Evolutionary conservation across 1,284 basidiomycete species (phyloP), one percentile per base, ranked within the genome.

Genomic region (Lignosus rhinocerotis): DNA sequence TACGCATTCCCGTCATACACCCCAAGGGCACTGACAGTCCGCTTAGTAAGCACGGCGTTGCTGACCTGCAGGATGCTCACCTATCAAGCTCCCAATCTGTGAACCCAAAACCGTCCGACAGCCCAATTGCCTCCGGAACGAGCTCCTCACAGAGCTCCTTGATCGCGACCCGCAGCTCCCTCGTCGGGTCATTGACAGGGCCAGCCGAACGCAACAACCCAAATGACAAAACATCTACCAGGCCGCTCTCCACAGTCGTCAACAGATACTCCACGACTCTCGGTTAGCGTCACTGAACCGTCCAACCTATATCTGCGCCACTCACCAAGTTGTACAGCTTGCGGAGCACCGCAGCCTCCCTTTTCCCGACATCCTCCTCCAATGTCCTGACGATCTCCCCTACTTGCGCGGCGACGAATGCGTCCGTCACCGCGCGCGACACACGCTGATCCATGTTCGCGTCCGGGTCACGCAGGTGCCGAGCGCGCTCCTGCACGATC

Each of bases 11-110:
- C 90, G 66, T 88, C 80, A 55, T 80, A 79, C 11, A 86, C 81
- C 3, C 90, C 90, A 19, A 90, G 70, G 9, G 85, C 81, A 71
- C 87, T 82, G 58, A 51, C 17, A 45, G 10, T 6, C 12, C 38
- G 6, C 9, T 47, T 19, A 36, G 9, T 17, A 39, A 34, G 19
- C 3, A 11, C 2, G 33, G 25, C 25, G 25, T 25, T 25, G 25
- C 2, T 25, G 4, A 25, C 25, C 25, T 2, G 25, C 25, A 25
- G 25, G 25, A 25, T 25, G 58, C 76, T n/a, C 48, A 85, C 83
- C 86, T 88, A 63, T 90, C 82, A 7, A 93, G 74, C 54, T 91
- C 85, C 87, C 88, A 93, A 66, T 93, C 90, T 0, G 83, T 79
- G 69, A 90, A 90, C 0, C 85, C 87, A 68, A 93, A 92, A 1